Percentiles rank a stretch among this genome's conserved stretches.
phyloP scores from a whole-genome alignment of 2,329 filamentous ascomycete species.

The Apiospora rasikravindrae region DNA sequence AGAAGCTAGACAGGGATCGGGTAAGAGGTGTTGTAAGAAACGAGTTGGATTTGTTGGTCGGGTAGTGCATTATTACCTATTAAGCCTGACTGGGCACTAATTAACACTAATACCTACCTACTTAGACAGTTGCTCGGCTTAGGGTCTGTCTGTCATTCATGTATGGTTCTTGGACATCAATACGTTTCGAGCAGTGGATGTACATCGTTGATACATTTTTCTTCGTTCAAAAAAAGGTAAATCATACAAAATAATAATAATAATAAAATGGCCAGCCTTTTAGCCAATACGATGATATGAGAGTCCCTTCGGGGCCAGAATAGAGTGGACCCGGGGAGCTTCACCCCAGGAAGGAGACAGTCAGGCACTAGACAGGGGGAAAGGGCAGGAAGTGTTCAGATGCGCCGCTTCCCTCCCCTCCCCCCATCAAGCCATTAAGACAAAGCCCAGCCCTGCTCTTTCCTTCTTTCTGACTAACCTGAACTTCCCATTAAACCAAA shows the following conservation, averaged over 20 bases:
- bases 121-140: background rate
- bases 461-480: background rate
- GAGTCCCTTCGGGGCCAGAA: background rate
- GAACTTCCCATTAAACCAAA: background rate
- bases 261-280: background rate
- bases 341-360: background rate
- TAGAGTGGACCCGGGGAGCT: background rate
- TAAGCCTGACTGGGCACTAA: background rate
- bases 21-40: background rate
- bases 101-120: background rate
- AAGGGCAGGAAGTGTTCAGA: background rate
- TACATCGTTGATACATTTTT: background rate
- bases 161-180: background rate
- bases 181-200: background rate
- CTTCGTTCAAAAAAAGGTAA: background rate
- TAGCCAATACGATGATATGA: background rate
- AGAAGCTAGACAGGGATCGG: background rate
- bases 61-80: background rate
- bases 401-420: background rate
- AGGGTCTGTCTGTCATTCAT: background rate
- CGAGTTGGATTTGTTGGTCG: background rate
- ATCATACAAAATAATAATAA: no score
- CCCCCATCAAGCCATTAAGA: background rate
- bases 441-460: background rate
- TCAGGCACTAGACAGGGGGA: background rate